Percentiles rank a stretch among this genome's conserved stretches.
Conservation (phyloP, 192 early-diverging fungal species). For the Coemansia sp. region DNA sequence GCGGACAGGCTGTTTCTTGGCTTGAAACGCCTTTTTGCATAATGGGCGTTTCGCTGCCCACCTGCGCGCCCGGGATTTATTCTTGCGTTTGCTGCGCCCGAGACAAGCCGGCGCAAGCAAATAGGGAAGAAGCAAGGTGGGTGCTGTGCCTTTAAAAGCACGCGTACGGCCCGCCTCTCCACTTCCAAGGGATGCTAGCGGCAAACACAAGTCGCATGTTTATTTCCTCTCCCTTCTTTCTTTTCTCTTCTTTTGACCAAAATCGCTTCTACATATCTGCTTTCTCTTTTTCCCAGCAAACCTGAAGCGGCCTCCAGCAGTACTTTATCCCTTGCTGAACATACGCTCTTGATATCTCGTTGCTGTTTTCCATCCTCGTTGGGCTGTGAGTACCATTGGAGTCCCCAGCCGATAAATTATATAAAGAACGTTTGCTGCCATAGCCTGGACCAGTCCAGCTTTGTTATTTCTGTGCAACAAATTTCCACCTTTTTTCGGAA, state of each 20-base stretch:
- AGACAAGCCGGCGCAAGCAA: not conserved
- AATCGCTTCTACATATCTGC: not conserved
- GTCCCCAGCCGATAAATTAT: not conserved
- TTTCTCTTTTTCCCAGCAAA: not conserved
- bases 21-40: not conserved
- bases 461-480: not conserved
- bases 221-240: conserved; percentile 2
- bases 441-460: not conserved
- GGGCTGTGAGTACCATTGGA: not conserved
- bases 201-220: conserved; percentile 11
- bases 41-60: conserved; percentile 7
- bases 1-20: not conserved
- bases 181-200: not conserved
- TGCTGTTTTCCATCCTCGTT: not conserved
- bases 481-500: not conserved
- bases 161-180: not conserved
- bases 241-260: conserved; percentile 5
- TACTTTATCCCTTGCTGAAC: not conserved
- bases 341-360: not conserved
- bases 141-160: conserved; percentile 4
- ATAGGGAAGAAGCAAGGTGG: not conserved
- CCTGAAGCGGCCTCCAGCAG: not conserved
- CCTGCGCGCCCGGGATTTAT: conserved; percentile 1
- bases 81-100: conserved; percentile 9
- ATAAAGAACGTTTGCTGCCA: not conserved